These are phyloP conservation scores for Exophiala mesophila DNA, from an alignment of 2,329 filamentous ascomycete genomes.

Conservation along the genomic window DNA sequence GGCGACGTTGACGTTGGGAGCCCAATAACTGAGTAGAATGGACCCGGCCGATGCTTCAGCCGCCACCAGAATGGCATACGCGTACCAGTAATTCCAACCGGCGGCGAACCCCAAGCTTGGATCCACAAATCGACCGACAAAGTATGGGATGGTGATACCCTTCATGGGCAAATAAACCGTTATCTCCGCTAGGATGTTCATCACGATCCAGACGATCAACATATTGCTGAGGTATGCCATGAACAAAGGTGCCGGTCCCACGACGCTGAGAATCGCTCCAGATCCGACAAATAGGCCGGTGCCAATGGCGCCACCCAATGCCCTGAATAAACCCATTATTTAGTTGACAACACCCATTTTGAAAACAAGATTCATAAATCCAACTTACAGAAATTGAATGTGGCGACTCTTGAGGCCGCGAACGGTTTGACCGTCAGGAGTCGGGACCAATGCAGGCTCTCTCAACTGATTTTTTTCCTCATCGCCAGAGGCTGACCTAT, in stretches of 20 bases:
- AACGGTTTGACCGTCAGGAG: neutral
- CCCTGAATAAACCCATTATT: too few relatives aligned
- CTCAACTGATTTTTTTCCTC: neutral
- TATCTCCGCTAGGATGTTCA: conserved; percentile 39
- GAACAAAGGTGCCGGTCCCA: conserved; percentile 10
- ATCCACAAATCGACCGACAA: conserved; percentile 52
- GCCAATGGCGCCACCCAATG: conserved; percentile 1
- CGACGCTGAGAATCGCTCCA: neutral
- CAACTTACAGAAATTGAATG: conserved; percentile 3
- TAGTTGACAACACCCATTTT: too few relatives aligned
- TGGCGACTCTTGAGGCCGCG: conserved; percentile 1
- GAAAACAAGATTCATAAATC: too few relatives aligned
- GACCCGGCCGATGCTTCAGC: conserved; percentile 44
- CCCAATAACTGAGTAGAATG: conserved; percentile 43
- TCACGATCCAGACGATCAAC: conserved; percentile 14
- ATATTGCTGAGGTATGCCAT: conserved; percentile 14
- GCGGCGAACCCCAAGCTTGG: conserved; percentile 51
- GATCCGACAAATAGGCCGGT: conserved; percentile 1
- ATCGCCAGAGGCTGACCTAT: too few relatives aligned
- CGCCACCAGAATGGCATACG: conserved; percentile 42
- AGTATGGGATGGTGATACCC: conserved; percentile 51
- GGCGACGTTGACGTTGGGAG: conserved; percentile 32
- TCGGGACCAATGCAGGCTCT: neutral
- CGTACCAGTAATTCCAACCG: conserved; percentile 40
- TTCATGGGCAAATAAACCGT: conserved; percentile 37